A percentile compares a stretch with the other conserved stretches of the same genome.
Evolutionary conservation across 73 alveolate species (phyloP).

Genomic region (Uronychia binucleata): DNA sequence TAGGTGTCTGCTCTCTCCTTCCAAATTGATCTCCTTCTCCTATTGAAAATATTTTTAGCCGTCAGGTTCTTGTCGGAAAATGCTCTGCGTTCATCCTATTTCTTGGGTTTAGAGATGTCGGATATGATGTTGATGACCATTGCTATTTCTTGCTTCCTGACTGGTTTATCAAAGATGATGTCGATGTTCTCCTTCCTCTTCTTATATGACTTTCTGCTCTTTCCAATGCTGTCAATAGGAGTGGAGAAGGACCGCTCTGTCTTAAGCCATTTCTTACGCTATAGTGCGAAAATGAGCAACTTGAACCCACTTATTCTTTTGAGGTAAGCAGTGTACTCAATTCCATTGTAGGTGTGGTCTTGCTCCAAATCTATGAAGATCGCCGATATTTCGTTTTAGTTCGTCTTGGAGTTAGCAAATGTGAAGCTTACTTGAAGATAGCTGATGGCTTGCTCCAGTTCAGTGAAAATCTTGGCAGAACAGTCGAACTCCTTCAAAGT

Average conservation of each 20-base stretch:
- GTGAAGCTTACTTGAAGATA: neutral
- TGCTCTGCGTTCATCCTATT: no score
- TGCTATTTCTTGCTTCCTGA: neutral
- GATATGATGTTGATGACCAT: neutral
- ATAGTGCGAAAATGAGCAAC: neutral
- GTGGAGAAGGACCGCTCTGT: no score
- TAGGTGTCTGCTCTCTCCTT: no score
- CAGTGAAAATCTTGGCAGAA: neutral
- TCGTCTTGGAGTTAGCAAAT: neutral
- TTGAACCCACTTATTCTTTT: neutral
- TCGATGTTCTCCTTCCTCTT: neutral
- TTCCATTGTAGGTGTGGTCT: neutral
- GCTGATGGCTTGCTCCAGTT: neutral
- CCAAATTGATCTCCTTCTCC: no score
- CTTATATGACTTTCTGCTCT: no score
- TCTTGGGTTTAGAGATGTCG: no score
- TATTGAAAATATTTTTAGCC: no score
- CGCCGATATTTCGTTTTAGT: neutral
- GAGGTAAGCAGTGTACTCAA: neutral
- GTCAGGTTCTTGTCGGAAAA: no score
- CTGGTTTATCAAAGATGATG: neutral
- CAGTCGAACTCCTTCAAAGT: neutral
- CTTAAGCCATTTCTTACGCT: no score
- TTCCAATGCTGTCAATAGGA: no score
- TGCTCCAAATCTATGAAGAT: neutral